These are phyloP conservation scores for Sarocladiaceae sp. DNA, from an alignment of 2,329 filamentous ascomycete genomes.

Conservation along the genomic window DNA sequence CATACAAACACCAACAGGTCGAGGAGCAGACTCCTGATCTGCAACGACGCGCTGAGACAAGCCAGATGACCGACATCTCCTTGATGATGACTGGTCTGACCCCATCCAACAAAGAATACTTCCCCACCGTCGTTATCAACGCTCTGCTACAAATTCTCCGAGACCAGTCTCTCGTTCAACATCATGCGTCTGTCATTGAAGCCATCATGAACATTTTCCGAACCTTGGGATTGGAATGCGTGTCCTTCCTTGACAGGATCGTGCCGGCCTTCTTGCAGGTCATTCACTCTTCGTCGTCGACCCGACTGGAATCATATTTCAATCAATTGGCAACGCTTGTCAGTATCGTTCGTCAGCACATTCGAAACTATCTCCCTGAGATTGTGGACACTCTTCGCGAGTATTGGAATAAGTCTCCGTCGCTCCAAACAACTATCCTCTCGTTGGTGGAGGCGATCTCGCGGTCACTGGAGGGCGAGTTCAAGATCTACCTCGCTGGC, in stretches of 20 bases:
- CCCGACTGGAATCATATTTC: conserved; percentile 90
- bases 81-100: conserved; percentile 97
- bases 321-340: conserved; percentile 93
- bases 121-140: conserved; percentile 96
- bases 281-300: conserved; percentile 74
- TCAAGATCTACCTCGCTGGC: conserved; percentile 90
- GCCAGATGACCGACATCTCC: conserved; percentile 82
- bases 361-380: conserved; percentile 80
- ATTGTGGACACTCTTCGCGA: conserved; percentile 85
- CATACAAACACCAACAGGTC: conserved; percentile 93
- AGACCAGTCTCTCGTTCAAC: conserved; percentile 82
- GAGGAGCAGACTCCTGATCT: conserved; percentile 84
- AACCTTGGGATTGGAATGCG: conserved; percentile 91
- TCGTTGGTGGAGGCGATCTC: conserved; percentile 92
- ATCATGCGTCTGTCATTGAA: conserved; percentile 91
- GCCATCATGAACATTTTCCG: conserved; percentile 99
- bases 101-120: conserved; percentile 97
- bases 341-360: conserved; percentile 93
- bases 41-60: conserved; percentile 60
- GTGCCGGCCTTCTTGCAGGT: conserved; percentile 91
- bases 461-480: conserved; percentile 90
- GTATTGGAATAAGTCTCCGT: conserved; percentile 79
- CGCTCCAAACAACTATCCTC: conserved; percentile 86
- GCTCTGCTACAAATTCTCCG: conserved; percentile 89
- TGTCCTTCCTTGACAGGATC: conserved; percentile 89